These are phyloP conservation scores for Sporisorium sorghi DNA, from an alignment of 1,284 basidiomycete species.

Conservation along the genomic window DNA sequence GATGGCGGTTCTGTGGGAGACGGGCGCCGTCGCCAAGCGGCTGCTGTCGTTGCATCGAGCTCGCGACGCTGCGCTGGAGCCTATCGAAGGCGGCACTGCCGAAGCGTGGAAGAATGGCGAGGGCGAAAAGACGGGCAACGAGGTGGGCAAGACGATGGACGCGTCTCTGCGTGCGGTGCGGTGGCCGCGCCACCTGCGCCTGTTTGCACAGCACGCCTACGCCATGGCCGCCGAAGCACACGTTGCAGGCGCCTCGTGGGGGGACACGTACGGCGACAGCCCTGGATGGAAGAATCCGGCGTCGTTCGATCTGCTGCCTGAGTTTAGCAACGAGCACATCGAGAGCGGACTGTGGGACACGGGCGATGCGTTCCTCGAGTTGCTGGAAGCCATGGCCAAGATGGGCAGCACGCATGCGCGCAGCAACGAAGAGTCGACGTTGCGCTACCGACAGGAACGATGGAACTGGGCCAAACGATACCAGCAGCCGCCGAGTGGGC, in stretches of 20 bases:
- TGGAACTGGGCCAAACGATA: slow-evolving; percentile 50
- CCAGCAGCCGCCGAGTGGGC: slow-evolving; percentile 37
- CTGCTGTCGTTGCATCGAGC: slow-evolving; percentile 38
- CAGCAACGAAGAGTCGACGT: slow-evolving; percentile 41
- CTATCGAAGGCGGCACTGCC: slow-evolving; percentile 24
- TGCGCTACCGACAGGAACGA: slow-evolving; percentile 47
- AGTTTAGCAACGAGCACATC: slow-evolving; percentile 38
- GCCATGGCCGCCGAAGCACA: slow-evolving; percentile 57
- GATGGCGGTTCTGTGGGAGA: slow-evolving; percentile 51
- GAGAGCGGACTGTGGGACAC: slow-evolving; percentile 52
- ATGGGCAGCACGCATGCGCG: slow-evolving; percentile 53
- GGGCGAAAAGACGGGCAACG: slow-evolving; percentile 52
- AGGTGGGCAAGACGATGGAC: slow-evolving; percentile 52
- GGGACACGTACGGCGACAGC: slow-evolving; percentile 34
- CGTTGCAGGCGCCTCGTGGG: slow-evolving; percentile 42
- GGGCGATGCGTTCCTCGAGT: slow-evolving; percentile 47
- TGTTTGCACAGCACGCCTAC: slow-evolving; percentile 56
- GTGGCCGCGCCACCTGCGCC: slow-evolving; percentile 54
- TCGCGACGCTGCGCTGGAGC: slow-evolving; percentile 41
- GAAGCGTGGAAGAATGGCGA: slow-evolving; percentile 24
- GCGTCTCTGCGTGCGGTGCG: slow-evolving; percentile 51
- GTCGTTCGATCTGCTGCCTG: slow-evolving; percentile 38
- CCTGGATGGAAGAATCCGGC: slow-evolving; percentile 46
- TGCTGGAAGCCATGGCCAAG: slow-evolving; percentile 53
- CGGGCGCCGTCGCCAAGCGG: slow-evolving; percentile 36